Evolutionary conservation across 176 grass and related monocot species (phyloP).

Genomic region (Ananas comosus): DNA sequence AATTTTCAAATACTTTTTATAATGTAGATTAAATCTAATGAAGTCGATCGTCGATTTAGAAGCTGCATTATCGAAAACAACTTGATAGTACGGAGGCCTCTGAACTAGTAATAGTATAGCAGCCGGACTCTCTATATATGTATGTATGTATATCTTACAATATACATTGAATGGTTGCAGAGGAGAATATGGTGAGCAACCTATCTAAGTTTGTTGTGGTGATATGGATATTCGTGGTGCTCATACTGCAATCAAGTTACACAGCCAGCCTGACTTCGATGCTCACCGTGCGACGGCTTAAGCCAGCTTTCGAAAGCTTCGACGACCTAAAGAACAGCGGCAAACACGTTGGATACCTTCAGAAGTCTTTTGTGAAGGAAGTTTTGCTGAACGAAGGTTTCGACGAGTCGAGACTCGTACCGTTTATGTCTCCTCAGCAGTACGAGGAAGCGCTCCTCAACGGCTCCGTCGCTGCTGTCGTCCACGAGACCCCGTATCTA

Average conservation of each 20-base stretch:
- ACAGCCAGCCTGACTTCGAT: constrained; percentile 29
- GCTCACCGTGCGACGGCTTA: constrained; percentile 15
- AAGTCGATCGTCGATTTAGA: too few relatives aligned
- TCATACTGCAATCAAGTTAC: constrained; percentile 23
- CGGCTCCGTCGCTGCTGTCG: constrained; percentile 39
- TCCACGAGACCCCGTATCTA: constrained; percentile 63
- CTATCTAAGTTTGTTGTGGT: constrained; percentile 14
- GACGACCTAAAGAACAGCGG: constrained; percentile 16
- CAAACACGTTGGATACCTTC: constrained; percentile 27
- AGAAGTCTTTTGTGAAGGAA: constrained; percentile 18
- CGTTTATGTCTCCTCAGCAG: constrained; percentile 6
- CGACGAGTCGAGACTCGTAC: constrained; percentile 20
- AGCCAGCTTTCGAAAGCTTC: constrained; percentile 13
- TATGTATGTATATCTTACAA: not conserved
- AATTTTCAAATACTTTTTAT: too few relatives aligned
- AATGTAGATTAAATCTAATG: too few relatives aligned
- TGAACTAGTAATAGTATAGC: too few relatives aligned
- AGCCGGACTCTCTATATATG: too few relatives aligned
- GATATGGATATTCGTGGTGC: constrained; percentile 25
- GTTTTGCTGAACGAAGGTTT: constrained; percentile 21
- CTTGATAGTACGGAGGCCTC: too few relatives aligned
- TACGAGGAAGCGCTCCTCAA: constrained; percentile 25
- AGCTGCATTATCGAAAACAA: too few relatives aligned
- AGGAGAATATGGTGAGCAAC: constrained; percentile 14
- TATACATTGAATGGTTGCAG: not conserved